These are phyloP conservation scores for Beauveria varroae DNA, from an alignment of 2,329 filamentous ascomycete genomes.

Conservation along the genomic window DNA sequence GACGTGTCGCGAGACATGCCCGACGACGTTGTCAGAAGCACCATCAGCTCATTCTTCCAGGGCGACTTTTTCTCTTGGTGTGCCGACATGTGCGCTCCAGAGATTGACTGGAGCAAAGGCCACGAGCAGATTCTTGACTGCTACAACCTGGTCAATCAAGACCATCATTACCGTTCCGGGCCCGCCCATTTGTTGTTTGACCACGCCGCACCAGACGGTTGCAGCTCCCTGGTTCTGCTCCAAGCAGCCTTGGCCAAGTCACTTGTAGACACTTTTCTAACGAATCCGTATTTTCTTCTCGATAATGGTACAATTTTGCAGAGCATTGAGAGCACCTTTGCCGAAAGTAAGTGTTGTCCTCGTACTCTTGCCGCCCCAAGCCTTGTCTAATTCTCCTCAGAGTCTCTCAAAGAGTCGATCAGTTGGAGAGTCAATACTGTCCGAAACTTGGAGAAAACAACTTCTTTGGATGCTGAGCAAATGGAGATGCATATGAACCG, in stretches of 20 bases:
- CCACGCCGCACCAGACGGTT: background rate
- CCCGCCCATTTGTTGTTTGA: background rate
- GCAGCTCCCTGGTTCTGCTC: background rate
- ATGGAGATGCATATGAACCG: fast-evolving
- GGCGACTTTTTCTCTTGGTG: background rate
- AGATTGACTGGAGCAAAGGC: too few species aligned
- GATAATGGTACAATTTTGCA: background rate
- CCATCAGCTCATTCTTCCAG: background rate
- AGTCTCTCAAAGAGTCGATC: background rate
- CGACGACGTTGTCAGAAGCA: background rate
- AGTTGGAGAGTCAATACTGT: background rate
- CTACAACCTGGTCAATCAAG: background rate
- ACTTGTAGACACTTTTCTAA: background rate
- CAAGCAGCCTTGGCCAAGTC: background rate
- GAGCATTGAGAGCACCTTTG: background rate
- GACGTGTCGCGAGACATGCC: constrained; percentile 5
- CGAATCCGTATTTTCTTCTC: background rate
- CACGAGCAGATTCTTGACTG: fast-evolving
- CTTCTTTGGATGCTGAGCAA: fast-evolving
- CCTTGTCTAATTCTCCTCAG: background rate
- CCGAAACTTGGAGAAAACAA: background rate
- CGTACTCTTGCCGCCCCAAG: too few species aligned
- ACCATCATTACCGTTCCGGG: background rate
- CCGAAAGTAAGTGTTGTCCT: background rate
- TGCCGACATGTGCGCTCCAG: too few species aligned